These are phyloP conservation scores for Ceratocystis harringtonii DNA, from an alignment of 2,329 filamentous ascomycete species.

Conservation along the genomic window DNA sequence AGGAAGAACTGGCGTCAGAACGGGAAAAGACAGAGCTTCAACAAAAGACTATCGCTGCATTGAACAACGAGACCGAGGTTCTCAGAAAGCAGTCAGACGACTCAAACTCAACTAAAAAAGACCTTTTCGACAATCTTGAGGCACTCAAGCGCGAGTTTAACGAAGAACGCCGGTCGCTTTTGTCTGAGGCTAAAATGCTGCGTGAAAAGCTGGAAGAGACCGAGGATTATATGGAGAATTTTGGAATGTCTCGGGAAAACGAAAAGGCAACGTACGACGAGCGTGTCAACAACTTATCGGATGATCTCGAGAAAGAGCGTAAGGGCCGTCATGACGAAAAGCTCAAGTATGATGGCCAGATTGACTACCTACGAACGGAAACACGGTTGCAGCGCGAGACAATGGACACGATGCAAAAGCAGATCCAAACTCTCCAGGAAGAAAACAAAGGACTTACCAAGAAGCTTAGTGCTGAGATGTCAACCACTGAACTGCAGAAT, in stretches of 20 bases:
- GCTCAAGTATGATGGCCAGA: slow-evolving; percentile 45
- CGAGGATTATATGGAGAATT: slow-evolving; percentile 80
- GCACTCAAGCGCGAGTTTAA: slow-evolving; percentile 78
- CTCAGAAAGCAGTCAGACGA: slow-evolving; percentile 51
- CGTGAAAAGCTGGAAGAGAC: slow-evolving; percentile 70
- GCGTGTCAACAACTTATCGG: slow-evolving; percentile 50
- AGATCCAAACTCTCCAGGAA: slow-evolving; percentile 41
- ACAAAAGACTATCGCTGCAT: slow-evolving; percentile 52
- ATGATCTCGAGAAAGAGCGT: slow-evolving; percentile 51
- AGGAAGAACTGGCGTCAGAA: slow-evolving; percentile 62
- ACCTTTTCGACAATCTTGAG: slow-evolving; percentile 89
- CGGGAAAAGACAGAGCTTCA: slow-evolving; percentile 51
- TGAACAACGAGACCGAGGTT: slow-evolving; percentile 19
- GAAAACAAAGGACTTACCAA: slow-evolving; percentile 37
- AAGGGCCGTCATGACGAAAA: slow-evolving; percentile 42
- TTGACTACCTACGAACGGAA: slow-evolving; percentile 48
- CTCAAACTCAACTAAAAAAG: slow-evolving; percentile 79
- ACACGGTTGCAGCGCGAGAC: slow-evolving; percentile 43
- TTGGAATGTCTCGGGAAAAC: slow-evolving; percentile 69
- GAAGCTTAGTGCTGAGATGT: slow-evolving; percentile 36
- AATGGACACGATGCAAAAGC: slow-evolving; percentile 41
- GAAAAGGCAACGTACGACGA: slow-evolving; percentile 58
- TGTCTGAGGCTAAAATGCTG: slow-evolving; percentile 62
- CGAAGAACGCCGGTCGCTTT: slow-evolving; percentile 67
- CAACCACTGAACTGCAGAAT: slow-evolving; percentile 36